Conservation (phyloP, 805 yeast species). For the Ogataea parapolymorpha region DNA sequence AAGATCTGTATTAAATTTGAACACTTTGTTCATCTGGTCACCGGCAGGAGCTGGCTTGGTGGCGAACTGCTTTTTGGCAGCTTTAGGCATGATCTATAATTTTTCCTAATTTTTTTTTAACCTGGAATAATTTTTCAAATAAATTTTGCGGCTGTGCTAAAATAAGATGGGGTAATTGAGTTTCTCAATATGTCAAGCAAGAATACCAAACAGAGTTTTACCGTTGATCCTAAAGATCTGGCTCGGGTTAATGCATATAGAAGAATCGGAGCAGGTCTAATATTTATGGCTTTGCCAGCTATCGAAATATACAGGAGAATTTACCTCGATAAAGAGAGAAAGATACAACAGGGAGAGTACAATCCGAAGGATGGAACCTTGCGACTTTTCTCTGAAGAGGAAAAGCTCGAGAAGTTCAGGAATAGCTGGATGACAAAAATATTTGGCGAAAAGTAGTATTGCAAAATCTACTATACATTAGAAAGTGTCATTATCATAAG, state of each 20-base stretch:
- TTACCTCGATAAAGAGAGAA: constrained; percentile 40
- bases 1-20: constrained; percentile 93
- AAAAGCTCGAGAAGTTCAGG: constrained; percentile 35
- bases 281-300: constrained; percentile 30
- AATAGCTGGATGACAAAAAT: constrained; percentile 38
- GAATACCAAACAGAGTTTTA: background rate
- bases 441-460: constrained; percentile 40
- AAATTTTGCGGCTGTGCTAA: constrained; percentile 13
- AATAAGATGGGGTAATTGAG: constrained; percentile 7
- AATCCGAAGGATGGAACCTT: constrained; percentile 42
- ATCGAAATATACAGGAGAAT: constrained; percentile 32
- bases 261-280: constrained; percentile 32
- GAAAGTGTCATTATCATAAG: constrained; percentile 31
- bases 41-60: constrained; percentile 53
- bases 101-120: constrained; percentile 33
- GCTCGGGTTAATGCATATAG: constrained; percentile 24
- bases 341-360: constrained; percentile 44
- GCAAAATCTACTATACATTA: constrained; percentile 4
- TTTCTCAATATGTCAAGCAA: background rate
- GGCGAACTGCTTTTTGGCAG: constrained; percentile 59
- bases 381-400: constrained; percentile 42
- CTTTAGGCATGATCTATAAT: constrained; percentile 50
- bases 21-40: constrained; percentile 73
- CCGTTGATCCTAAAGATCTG: constrained; percentile 20
- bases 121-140: constrained; percentile 37